Evolutionary conservation across 352 stramenopile genomes (phyloP), one percentile per base, ranked within the genome.

Genomic region (Phytophthora fragariae): DNA sequence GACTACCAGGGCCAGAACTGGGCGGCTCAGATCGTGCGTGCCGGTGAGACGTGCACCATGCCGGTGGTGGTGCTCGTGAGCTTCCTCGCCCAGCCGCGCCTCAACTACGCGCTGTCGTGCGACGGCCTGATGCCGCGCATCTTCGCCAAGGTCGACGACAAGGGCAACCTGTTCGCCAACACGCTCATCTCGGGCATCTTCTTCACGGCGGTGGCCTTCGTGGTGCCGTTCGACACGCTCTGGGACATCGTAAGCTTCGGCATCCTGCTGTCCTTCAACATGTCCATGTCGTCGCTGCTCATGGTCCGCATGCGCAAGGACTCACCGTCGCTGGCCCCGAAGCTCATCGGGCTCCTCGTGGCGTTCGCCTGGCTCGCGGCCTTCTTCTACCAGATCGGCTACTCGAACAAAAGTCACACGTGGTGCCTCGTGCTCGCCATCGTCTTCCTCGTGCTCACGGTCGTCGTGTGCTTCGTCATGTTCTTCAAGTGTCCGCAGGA

Each of bases 21-120:
- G 84, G 84, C 84, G 10, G 73, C 69, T 97, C 60, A 71, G 41
- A 67, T 78, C 21, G 71, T 78, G 17, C 71, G 71, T 37, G 71
- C 71, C 21, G 71, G 71, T 52, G 71, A 78, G 44, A 78, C 66
- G 2, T 75, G 65, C 31, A 78, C 71, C 1, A 78, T 78, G 75
- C 96, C 96, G 1, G 80, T 99, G 14, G 96, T 99, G 49, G 96
- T 99, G 59, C 80, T 99, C 4, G 86, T 99, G 6, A 95, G 86
- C 57, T 95, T 98, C 68, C 71, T 99, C 5, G 94, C 96, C 54
- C 96, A 99, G 73, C 96, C 95, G 17, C 88, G 95, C 65, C 79
- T 99, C 24, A 97, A 98, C 77, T 98, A 96, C 76, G 92, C 95
- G 4, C 87, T 98, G 73, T 86, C 94, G 29, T 93, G 90, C 47